phyloP scores from a whole-genome alignment of 2,329 filamentous ascomycete genomes.

The Colletotrichum theobromicola region DNA sequence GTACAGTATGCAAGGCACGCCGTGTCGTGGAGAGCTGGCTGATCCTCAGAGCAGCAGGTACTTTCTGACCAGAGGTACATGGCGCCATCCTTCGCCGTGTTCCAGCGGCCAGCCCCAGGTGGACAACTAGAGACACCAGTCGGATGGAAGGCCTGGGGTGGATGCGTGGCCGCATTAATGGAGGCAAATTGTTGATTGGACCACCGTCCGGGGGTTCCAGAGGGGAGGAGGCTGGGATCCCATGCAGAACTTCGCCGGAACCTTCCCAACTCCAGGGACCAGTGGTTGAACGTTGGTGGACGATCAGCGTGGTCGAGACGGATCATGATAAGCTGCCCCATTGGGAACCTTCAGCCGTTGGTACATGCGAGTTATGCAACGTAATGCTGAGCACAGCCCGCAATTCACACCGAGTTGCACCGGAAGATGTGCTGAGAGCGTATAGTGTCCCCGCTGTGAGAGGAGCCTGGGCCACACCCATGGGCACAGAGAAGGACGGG shows the following conservation, averaged over 20 bases:
- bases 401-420: conserved; percentile 3
- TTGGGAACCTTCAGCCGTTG: conserved; percentile 14
- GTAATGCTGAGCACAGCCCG: conserved; percentile 18
- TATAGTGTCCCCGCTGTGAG: background rate
- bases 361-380: conserved; percentile 21
- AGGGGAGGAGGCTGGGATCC: background rate
- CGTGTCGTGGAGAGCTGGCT: background rate
- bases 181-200: conserved; percentile 22
- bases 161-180: conserved; percentile 16
- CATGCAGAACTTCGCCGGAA: background rate
- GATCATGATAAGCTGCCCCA: conserved; percentile 19
- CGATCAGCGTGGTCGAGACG: conserved; percentile 13
- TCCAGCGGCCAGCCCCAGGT: background rate
- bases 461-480: background rate
- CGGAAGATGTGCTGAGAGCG: conserved; percentile 15
- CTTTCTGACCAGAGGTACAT: conserved; percentile 3
- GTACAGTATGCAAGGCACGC: conserved; percentile 17
- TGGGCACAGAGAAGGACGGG: background rate
- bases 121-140: background rate
- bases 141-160: background rate
- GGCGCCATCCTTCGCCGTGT: background rate
- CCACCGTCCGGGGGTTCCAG: background rate
- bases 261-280: conserved; percentile 4
- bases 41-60: background rate
- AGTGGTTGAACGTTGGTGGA: background rate